These are phyloP conservation scores for Geum urbanum DNA, from an alignment of 306 rosid species.

Conservation along the genomic window DNA sequence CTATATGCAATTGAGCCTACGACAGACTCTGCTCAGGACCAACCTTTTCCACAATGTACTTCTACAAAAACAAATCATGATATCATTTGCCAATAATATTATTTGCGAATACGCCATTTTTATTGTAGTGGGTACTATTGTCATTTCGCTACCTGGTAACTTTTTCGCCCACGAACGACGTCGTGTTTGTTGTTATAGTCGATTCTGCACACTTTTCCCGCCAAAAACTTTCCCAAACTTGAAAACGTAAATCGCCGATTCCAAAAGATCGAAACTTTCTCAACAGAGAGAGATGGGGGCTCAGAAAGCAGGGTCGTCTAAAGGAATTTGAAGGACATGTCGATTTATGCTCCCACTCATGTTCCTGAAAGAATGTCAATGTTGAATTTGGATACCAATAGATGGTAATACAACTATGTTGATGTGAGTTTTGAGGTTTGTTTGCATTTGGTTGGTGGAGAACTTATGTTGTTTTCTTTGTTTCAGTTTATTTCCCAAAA, in stretches of 20 bases:
- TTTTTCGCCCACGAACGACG: not conserved
- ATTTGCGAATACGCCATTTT: no score
- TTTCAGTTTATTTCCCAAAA: constrained; percentile 55
- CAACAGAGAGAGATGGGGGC: constrained; percentile 41
- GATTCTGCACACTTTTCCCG: constrained; percentile 5
- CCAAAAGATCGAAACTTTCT: not conserved
- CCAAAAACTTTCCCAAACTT: constrained; percentile 3
- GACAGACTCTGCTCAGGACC: constrained; percentile 27
- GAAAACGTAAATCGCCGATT: not conserved
- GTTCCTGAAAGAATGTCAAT: constrained; percentile 39
- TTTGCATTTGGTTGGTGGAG: no score
- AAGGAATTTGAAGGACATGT: constrained; percentile 73
- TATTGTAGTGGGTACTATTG: no score
- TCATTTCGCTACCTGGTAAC: not conserved
- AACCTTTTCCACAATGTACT: constrained; percentile 35
- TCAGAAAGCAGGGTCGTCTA: constrained; percentile 55
- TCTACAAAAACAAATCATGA: constrained; percentile 23
- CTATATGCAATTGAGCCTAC: constrained; percentile 32
- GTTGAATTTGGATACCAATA: constrained; percentile 42
- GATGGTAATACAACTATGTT: constrained; percentile 35
- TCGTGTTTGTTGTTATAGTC: not conserved
- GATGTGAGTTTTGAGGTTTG: no score
- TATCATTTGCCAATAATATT: no score
- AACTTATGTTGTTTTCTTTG: not conserved
- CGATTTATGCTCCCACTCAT: constrained; percentile 47